Conservation (phyloP, 495 filamentous ascomycete genomes). For the Physcia stellaris region DNA sequence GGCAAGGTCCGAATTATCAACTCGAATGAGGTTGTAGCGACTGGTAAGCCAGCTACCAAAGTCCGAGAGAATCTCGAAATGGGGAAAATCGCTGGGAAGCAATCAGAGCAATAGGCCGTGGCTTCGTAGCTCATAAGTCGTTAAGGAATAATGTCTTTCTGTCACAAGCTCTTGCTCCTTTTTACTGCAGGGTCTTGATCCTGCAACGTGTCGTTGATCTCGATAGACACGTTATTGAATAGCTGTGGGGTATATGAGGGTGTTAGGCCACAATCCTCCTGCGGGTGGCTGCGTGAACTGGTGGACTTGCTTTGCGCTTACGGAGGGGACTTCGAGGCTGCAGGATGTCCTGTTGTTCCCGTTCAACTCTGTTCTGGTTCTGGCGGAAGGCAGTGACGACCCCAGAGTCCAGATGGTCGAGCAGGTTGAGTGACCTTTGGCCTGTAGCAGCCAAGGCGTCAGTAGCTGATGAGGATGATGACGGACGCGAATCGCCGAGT, state of each 20-base stretch:
- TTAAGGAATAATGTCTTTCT: not conserved
- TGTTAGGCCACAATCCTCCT: conserved; percentile 1
- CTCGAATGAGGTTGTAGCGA: too few relatives aligned
- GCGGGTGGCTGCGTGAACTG: not conserved
- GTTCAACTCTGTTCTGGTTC: conserved; percentile 62
- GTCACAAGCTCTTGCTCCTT: not conserved
- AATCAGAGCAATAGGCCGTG: not conserved
- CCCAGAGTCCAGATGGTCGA: conserved; percentile 56
- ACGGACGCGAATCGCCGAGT: conserved; percentile 26
- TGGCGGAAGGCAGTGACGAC: conserved; percentile 67
- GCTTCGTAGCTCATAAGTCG: conserved; percentile 1
- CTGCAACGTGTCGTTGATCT: not conserved
- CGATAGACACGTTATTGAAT: not conserved
- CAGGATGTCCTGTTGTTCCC: conserved; percentile 31
- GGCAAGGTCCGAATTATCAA: too few relatives aligned
- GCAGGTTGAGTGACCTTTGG: conserved; percentile 35
- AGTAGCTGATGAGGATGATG: conserved; percentile 28
- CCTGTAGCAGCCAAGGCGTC: too few relatives aligned
- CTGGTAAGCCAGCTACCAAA: too few relatives aligned
- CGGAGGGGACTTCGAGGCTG: not conserved
- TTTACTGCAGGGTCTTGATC: not conserved
- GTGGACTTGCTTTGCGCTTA: not conserved
- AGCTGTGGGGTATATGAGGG: too few relatives aligned
- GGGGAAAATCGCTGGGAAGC: too few relatives aligned
- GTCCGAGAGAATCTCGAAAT: too few relatives aligned